A percentile compares a stretch with the other conserved stretches of the same genome.
Evolutionary conservation across 2,329 filamentous ascomycete genomes (phyloP).

Genomic region (Fusarium luffae): DNA sequence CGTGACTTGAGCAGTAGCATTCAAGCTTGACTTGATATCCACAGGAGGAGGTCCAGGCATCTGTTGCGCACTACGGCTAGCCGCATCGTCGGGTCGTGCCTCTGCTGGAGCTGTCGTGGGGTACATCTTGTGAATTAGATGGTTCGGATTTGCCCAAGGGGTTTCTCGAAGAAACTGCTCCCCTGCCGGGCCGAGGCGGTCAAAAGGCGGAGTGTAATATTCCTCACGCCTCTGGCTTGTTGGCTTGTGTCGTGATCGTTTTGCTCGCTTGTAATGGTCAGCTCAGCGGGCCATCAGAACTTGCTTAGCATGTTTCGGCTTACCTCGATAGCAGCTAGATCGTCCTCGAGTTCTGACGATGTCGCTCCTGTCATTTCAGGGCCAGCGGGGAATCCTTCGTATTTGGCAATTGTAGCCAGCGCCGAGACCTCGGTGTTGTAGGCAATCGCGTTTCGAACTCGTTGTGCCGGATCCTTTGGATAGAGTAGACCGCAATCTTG

Average conservation of each 20-base stretch:
- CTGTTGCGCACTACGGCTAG: constrained; percentile 41
- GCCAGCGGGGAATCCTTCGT: constrained; percentile 96
- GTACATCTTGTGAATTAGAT: constrained; percentile 71
- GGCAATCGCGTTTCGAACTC: constrained; percentile 84
- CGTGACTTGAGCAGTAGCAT: constrained; percentile 38
- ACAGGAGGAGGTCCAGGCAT: constrained; percentile 21
- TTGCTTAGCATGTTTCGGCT: constrained; percentile 30
- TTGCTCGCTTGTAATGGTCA: constrained; percentile 49
- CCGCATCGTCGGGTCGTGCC: constrained; percentile 15
- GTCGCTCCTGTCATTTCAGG: constrained; percentile 82
- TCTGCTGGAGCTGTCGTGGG: constrained; percentile 46
- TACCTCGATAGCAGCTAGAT: constrained; percentile 90
- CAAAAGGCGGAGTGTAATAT: constrained; percentile 60
- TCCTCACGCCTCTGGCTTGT: constrained; percentile 58
- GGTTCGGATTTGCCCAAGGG: constrained; percentile 91
- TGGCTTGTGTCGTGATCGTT: constrained; percentile 52
- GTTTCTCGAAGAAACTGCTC: constrained; percentile 91
- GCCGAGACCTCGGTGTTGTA: constrained; percentile 97
- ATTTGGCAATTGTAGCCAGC: constrained; percentile 89
- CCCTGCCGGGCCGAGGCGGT: constrained; percentile 72
- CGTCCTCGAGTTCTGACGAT: constrained; percentile 80
- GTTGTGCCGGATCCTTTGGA: constrained; percentile 78
- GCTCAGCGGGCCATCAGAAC: constrained; percentile 38
- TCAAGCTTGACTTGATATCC: constrained; percentile 43
- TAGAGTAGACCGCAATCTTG: constrained; percentile 86